Conservation (phyloP, 768 basidiomycete genomes). For the Pleurotus tuber-regium region DNA sequence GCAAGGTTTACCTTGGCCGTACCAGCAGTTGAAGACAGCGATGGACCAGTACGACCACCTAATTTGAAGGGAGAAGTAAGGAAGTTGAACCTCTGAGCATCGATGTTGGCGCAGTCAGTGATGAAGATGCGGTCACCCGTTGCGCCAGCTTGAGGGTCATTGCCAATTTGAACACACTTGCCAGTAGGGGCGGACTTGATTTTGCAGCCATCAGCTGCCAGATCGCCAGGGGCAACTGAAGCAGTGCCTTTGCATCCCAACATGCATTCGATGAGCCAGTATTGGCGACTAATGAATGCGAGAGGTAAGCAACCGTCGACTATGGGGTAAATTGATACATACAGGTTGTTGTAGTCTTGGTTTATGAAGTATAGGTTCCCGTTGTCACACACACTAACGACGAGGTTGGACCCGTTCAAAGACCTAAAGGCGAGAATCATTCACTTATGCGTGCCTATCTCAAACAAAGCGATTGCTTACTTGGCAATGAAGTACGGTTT, state of each 20-base stretch:
- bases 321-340: too few relatives aligned
- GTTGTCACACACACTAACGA: not conserved
- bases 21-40: too few relatives aligned
- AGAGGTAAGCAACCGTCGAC: too few relatives aligned
- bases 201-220: slow-evolving; percentile 3
- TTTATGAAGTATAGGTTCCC: slow-evolving; percentile 8
- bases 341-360: slow-evolving; percentile 2
- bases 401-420: slow-evolving; percentile 3
- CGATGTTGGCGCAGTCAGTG: not conserved
- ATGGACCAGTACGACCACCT: too few relatives aligned
- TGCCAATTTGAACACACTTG: slow-evolving; percentile 7
- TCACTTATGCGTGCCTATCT: not conserved
- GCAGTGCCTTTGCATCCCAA: not conserved
- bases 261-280: slow-evolving; percentile 1
- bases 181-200: slow-evolving; percentile 4
- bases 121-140: slow-evolving; percentile 7
- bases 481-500: slow-evolving; percentile 1
- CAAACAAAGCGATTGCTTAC: not conserved
- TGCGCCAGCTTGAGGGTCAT: not conserved
- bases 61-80: slow-evolving; percentile 6
- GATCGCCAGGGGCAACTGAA: not conserved
- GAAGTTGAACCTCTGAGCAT: slow-evolving; percentile 6
- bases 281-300: not conserved
- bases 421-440: not conserved
- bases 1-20: slow-evolving; percentile 5